Conservation (phyloP, 768 basidiomycete genomes). For the Macrocybe gigantea region DNA sequence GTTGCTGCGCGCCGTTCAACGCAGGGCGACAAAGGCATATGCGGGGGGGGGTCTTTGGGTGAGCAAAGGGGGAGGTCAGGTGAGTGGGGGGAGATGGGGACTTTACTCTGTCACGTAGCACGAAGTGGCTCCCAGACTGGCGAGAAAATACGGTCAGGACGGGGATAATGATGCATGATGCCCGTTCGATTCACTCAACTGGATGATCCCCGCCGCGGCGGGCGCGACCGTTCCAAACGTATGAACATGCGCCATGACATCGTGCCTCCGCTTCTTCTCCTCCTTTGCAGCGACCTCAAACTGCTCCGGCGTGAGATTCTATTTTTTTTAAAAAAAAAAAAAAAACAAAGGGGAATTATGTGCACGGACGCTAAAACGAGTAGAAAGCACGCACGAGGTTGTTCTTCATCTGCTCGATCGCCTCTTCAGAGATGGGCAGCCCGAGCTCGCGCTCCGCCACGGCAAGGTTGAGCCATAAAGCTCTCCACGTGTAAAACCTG, state of each 20-base stretch:
- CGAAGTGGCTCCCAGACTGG: conserved; percentile 89
- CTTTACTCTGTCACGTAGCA: conserved; percentile 97
- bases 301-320: conserved; percentile 84
- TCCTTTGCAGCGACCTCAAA: conserved; percentile 89
- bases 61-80: neutral
- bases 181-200: conserved; percentile 41
- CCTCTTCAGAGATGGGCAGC: conserved; percentile 81
- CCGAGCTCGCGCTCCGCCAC: conserved; percentile 96
- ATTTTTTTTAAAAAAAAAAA: neutral
- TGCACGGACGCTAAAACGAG: neutral
- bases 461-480: conserved; percentile 94
- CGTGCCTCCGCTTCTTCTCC: conserved; percentile 96
- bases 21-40: neutral
- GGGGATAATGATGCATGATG: neutral
- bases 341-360: conserved; percentile 3
- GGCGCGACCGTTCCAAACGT: conserved; percentile 93
- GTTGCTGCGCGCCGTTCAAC: conserved; percentile 51
- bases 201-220: conserved; percentile 93
- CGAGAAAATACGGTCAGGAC: conserved; percentile 1
- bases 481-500: conserved; percentile 92
- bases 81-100: conserved; percentile 8
- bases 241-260: conserved; percentile 99
- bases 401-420: conserved; percentile 91
- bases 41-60: too few relatives aligned
- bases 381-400: conserved; percentile 59